Base-by-base conservation (phyloP, 2,329 filamentous ascomycete genomes). In the Aspergillus awamori region DNA sequence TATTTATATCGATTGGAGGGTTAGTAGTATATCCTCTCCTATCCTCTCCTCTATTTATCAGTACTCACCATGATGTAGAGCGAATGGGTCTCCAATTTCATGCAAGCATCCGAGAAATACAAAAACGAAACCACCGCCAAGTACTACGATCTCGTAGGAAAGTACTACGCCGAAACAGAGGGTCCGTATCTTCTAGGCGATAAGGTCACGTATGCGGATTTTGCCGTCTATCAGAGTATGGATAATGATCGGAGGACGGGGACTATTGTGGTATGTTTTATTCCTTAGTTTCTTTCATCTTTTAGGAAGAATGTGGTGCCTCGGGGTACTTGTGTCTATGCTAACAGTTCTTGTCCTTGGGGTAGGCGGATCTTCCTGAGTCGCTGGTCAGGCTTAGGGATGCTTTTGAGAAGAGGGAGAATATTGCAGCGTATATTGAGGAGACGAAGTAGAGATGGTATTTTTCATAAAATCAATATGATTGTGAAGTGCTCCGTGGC, bases 1-100 rank as follows among this genome's bases (percentile, higher is more conserved):
- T 33, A 61, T 78, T 10, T 79, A 79, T 30, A 69, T 75, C 7
- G 77, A 79, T 43, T 79, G 77, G 77, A 70, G 77, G 47, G 77
- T 78, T 62, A 68, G 74, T 30, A n/a, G n/a, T n/a, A 13, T 4
- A 17, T 17, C 17, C 30, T 13, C 45, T 4, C 45, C 30, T n/a
- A 2, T 13, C 4, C 10, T 20, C 5, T 22, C 3, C 4, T 33
- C 4, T 10, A 28, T 11, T 24, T 1, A n/a, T 22, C 28, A 8
- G 22, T 22, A 4, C 28, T 30, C 28, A 30, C 10, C 2, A 3
- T 13, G n/a, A 6, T 45, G 1, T 41, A 72, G 69, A 26, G 48
- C 8, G 48, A 68, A 63, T 73, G 69, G 70, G 73, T 74, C 0
- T 64, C 64, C 5, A 71, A 71, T 7, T 55, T 79, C 6, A 64